Evolutionary conservation across 257 asterid species (phyloP), one percentile per base, ranked within the genome.

Genomic region (Solanum microdontum): DNA sequence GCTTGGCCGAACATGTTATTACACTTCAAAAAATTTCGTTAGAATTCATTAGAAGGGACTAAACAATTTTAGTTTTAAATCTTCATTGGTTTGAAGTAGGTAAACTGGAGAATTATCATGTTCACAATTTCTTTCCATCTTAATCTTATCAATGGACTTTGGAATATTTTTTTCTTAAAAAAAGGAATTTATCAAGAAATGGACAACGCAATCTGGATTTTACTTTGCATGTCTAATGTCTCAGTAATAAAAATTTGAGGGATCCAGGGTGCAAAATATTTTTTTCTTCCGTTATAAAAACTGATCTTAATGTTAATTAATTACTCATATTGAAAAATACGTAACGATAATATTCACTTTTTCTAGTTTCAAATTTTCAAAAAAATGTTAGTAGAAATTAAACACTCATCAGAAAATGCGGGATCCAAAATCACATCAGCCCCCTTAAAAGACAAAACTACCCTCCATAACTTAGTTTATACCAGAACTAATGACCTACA

Each of bases 1-100:
- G n/a, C 0, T 55, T 19, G 24, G 0, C 0, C 3, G 0, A 55
- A 55, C 4, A 17, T 17, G n/a, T 0, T 55, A 55, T 55, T 19
- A 17, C 0, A 0, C 4, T 55, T 51, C 6, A 4, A 33, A 33
- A 4, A 4, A 28, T 23, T 62, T 62, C 0, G 6, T 10, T 62
- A 7, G 28, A 62, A 62, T 23, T 62, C 13, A 23, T n/a, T 62
- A 62, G 70, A 1, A 23, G 30, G 7, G 26, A 62, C 70, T 62
- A n/a, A n/a, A 62, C 0, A 2, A 0, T 9, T 62, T 23, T 62
- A 62, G 70, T 0, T 62, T 1, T 62, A 62, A 10, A 62, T 11
- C 32, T 8, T n/a, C 13, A 60, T 60, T 60, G 69, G 23, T 21
- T 23, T 8, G 24, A 23, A 9, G 69, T n/a, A 60, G 0, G 64